phyloP scores from a whole-genome alignment of 2,329 filamentous ascomycete genomes.

The Botrytis sinoallii region DNA sequence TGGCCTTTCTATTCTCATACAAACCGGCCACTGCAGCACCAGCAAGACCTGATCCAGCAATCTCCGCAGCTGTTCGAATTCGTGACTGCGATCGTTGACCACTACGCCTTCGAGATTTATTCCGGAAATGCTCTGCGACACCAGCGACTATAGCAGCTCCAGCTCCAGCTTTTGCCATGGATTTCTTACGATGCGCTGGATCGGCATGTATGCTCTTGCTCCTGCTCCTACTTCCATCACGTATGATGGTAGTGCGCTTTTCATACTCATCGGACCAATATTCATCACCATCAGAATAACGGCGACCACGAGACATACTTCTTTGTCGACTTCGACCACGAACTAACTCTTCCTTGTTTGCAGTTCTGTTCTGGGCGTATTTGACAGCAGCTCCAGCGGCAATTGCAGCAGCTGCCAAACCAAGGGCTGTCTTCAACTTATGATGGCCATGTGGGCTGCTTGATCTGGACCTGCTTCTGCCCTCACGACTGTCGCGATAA shows the following conservation, averaged over 20 bases:
- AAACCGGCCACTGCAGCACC: conserved; percentile 60
- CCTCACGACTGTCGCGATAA: conserved; percentile 52
- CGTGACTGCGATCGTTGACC: conserved; percentile 43
- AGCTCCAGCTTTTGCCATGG: conserved; percentile 41
- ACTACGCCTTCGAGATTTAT: conserved; percentile 50
- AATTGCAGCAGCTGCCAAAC: conserved; percentile 60
- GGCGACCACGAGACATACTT: conserved; percentile 41
- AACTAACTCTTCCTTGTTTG: conserved; percentile 56
- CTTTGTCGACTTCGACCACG: conserved; percentile 53
- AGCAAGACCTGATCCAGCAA: conserved; percentile 57
- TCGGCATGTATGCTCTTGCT: conserved; percentile 48
- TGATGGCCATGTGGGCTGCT: conserved; percentile 40
- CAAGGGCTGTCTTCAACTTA: conserved; percentile 58
- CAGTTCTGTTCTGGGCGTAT: conserved; percentile 58
- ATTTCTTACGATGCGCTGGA: conserved; percentile 44
- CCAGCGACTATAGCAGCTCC: conserved; percentile 57
- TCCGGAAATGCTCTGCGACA: conserved; percentile 54
- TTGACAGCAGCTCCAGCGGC: conserved; percentile 64
- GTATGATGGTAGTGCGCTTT: conserved; percentile 30
- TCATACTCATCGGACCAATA: conserved; percentile 32
- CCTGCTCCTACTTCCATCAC: conserved; percentile 38
- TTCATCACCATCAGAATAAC: conserved; percentile 40
- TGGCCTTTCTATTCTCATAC: conserved; percentile 59
- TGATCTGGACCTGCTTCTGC: conserved; percentile 38
- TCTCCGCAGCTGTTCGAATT: conserved; percentile 53